These are phyloP conservation scores for Colletotrichum tropicale DNA, from an alignment of 2,329 filamentous ascomycete genomes.

Conservation along the genomic window DNA sequence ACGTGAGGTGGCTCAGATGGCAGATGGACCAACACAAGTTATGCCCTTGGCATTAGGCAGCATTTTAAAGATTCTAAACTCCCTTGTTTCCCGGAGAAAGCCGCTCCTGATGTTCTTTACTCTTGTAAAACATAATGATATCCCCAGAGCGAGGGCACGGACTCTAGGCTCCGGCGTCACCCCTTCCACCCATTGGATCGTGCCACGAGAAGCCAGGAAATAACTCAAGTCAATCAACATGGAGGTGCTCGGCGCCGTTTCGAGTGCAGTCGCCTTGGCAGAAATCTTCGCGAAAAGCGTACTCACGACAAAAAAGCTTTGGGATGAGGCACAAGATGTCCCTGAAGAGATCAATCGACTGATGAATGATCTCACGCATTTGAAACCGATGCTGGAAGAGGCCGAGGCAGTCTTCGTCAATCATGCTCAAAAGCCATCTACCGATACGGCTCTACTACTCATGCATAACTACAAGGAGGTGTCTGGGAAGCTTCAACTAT, in stretches of 20 bases:
- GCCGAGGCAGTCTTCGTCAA: neutral
- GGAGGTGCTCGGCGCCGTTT: neutral
- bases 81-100: neutral
- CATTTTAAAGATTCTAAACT: neutral
- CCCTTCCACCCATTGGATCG: neutral
- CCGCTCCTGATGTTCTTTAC: too few species aligned
- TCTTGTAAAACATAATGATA: rapidly evolving
- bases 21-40: neutral
- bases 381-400: neutral
- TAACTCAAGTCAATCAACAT: neutral
- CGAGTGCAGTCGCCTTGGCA: neutral
- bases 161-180: neutral
- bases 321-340: neutral
- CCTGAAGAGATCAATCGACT: neutral
- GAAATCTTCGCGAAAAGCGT: neutral
- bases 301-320: neutral
- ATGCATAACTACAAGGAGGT: neutral
- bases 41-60: neutral
- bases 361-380: neutral
- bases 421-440: neutral
- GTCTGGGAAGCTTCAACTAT: neutral
- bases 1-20: neutral
- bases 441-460: neutral
- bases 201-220: rapidly evolving
- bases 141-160: neutral